These are phyloP conservation scores for Bipolaris zeicola DNA, from an alignment of 2,329 filamentous ascomycete genomes.

Conservation along the genomic window DNA sequence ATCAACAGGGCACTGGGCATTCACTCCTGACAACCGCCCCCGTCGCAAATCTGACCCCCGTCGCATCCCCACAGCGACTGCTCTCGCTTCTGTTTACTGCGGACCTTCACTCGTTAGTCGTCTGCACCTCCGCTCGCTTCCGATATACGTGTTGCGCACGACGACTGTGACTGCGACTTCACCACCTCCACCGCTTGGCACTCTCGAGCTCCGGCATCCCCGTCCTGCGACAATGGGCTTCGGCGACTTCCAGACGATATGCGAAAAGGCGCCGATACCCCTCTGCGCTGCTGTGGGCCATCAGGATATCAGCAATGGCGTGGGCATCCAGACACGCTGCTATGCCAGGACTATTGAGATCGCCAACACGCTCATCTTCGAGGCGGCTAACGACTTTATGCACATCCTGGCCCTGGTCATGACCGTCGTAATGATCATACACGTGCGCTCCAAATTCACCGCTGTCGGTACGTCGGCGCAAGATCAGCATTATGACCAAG, in stretches of 20 bases:
- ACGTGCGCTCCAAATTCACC: conserved; percentile 96
- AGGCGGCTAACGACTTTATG: conserved; percentile 87
- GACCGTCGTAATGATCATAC: conserved; percentile 96
- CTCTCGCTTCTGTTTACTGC: conserved; percentile 26
- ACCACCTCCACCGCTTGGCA: conserved; percentile 14
- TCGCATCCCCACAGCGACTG: conserved; percentile 27
- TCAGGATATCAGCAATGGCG: conserved; percentile 67
- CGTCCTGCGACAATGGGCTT: conserved; percentile 68
- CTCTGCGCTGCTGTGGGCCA: conserved; percentile 85
- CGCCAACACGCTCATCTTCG: conserved; percentile 98
- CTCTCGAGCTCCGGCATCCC: conserved; percentile 14
- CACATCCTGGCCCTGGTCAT: conserved; percentile 90
- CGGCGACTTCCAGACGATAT: conserved; percentile 87
- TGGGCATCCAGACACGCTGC: conserved; percentile 86
- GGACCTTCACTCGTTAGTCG: conserved; percentile 31
- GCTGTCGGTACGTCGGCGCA: conserved; percentile 75
- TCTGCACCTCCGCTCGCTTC: conserved; percentile 19
- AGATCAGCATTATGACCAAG: conserved; percentile 55
- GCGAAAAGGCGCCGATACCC: conserved; percentile 81
- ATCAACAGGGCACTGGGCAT: conserved; percentile 29
- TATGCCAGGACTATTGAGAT: conserved; percentile 94
- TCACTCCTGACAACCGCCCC: conserved; percentile 41
- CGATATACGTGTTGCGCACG: conserved; percentile 3
- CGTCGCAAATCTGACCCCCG: conserved; percentile 24
- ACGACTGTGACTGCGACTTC: conserved; percentile 6